A percentile compares a stretch with the other conserved stretches of the same genome.
phyloP scores from a whole-genome alignment of 768 basidiomycete genomes.

The Strobilomyces dryophilus region DNA sequence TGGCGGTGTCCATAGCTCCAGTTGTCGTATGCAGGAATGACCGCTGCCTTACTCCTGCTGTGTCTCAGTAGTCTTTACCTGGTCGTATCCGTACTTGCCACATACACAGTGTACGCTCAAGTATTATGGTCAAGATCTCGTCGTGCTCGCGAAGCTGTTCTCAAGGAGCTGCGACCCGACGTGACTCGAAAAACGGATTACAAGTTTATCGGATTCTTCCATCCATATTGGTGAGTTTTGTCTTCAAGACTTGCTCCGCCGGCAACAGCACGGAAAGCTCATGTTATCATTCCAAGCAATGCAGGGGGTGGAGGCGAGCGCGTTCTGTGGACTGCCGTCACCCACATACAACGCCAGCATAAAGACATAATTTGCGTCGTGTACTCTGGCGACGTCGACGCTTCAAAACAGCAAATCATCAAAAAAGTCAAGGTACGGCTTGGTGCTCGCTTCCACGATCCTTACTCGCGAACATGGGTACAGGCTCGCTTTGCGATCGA shows the following conservation, averaged over 20 bases:
- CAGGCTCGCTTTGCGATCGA: constrained; percentile 80
- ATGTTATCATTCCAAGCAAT: constrained; percentile 57
- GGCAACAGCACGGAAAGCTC: constrained; percentile 17
- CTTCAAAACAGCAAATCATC: constrained; percentile 76
- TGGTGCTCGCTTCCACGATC: background rate
- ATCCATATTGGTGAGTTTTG: constrained; percentile 84
- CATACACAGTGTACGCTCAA: constrained; percentile 25
- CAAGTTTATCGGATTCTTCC: constrained; percentile 79
- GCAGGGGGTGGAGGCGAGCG: constrained; percentile 97
- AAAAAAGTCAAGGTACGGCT: constrained; percentile 69
- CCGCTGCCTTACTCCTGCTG: constrained; percentile 10
- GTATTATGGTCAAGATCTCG: constrained; percentile 19
- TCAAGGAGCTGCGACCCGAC: constrained; percentile 15
- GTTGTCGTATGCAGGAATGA: constrained; percentile 9
- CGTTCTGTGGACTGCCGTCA: constrained; percentile 90
- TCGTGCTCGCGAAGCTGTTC: constrained; percentile 17
- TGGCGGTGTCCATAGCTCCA: background rate
- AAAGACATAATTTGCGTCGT: constrained; percentile 68
- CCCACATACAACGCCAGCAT: constrained; percentile 65
- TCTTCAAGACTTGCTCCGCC: background rate
- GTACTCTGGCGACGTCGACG: constrained; percentile 85
- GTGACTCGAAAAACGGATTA: background rate
- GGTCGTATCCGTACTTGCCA: constrained; percentile 10
- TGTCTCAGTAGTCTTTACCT: constrained; percentile 9
- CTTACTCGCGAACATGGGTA: background rate